Base-by-base conservation (phyloP, 164 flowering plant species). In the Santalum album region DNA sequence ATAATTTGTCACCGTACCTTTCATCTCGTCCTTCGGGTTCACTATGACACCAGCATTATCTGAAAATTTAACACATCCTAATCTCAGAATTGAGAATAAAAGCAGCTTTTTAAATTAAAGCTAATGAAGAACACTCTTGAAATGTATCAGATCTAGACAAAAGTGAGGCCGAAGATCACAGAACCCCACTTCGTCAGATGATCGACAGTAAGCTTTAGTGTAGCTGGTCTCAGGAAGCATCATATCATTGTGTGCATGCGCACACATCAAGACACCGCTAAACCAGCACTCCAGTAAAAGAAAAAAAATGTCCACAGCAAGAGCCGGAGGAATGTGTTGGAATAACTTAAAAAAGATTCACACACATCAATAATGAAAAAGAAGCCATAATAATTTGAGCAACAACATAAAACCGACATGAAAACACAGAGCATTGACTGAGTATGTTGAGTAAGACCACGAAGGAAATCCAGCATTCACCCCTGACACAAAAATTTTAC, bases 11-110 rank as follows among this genome's bases (percentile, higher is more conserved):
- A 6, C 15, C 25, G 15, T 73, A 85, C 88, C 88, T 76, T 85
- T 82, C 94, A 85, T 85, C 66, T 82, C 89, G 27, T 87, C 89
- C 65, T 85, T 85, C 7, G 92, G 89, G 48, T 82, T 82, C 50
- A 82, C 92, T 10, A 82, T 80, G 0, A 81, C 84, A 34, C 90
- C 87, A 53, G 90, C 90, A 69, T 84, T 84, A 68, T 84, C 90
- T 84, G 85, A 68, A 71, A 44, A 52, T n/a, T 22, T 22, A 40
- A n/a, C 14, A 10, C 34, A 29, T 3, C 9, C 9, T 29, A 9
- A 29, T 29, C 9, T 29, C 9, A 29, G 34, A 29, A 34, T 19
- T 16, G 0, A 1, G 25, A 6, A 7, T 20, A 45, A n/a, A 5
- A 45, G 10, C 14, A 20, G 1, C 2, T 12, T 20, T 20, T 19